phyloP scores from a whole-genome alignment of 768 basidiomycete genomes.

The Lactarius tabidus region DNA sequence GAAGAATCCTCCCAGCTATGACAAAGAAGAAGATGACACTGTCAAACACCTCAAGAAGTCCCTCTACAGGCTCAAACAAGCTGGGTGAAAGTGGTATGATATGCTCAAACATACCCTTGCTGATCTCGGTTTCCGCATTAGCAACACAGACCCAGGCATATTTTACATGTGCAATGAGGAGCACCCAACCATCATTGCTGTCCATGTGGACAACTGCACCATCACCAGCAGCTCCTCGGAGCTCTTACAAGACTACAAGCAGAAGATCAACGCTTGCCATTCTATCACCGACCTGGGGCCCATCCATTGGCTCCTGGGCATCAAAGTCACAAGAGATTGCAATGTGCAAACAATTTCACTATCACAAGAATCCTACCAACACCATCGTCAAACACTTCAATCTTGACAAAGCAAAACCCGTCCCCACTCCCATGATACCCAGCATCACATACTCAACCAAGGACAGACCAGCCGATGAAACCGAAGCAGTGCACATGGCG shows the following conservation, averaged over 20 bases:
- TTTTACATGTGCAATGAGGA: constrained; percentile 10
- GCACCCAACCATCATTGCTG: constrained; percentile 18
- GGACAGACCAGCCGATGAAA: not conserved
- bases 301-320: constrained; percentile 33
- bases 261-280: not conserved
- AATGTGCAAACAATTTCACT: constrained; percentile 23
- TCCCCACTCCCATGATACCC: constrained; percentile 20
- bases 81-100: constrained; percentile 24
- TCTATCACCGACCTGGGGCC: constrained; percentile 30
- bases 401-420: constrained; percentile 12
- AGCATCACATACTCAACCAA: not conserved
- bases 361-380: constrained; percentile 17
- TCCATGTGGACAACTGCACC: constrained; percentile 27
- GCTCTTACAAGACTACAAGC: not conserved
- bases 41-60: constrained; percentile 23
- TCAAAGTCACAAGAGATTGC: constrained; percentile 29
- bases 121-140: constrained; percentile 19
- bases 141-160: constrained; percentile 22
- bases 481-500: constrained; percentile 27
- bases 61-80: constrained; percentile 27
- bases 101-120: constrained; percentile 7
- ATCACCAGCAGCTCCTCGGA: constrained; percentile 8
- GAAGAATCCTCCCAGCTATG: constrained; percentile 23
- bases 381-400: constrained; percentile 27
- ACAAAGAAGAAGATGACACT: not conserved